Percentiles rank a stretch among this genome's conserved stretches.
phyloP scores from a whole-genome alignment of 225 moss, liverwort and hornwort genomes.

The Neckera pumila region DNA sequence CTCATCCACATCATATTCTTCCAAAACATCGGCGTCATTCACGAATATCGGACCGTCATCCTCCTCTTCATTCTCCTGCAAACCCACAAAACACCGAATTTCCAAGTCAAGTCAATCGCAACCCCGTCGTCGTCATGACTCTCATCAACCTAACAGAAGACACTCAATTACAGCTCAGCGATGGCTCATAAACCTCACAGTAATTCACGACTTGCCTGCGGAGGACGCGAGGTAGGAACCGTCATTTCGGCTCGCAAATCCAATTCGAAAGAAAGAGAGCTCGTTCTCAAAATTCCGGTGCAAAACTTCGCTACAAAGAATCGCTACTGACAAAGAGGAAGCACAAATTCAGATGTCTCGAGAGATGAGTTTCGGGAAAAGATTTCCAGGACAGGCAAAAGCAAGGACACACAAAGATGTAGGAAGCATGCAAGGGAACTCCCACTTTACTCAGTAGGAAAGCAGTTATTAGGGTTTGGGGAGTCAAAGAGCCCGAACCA shows the following conservation, averaged over 20 bases:
- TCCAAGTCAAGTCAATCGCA: neutral
- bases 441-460: neutral
- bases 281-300: neutral
- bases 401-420: neutral
- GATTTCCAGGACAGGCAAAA: neutral
- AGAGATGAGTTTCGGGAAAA: neutral
- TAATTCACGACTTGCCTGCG: constrained; percentile 4
- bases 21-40: constrained; percentile 37
- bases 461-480: neutral
- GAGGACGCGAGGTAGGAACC: constrained; percentile 6
- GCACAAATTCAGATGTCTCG: neutral
- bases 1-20: constrained; percentile 35
- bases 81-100: neutral
- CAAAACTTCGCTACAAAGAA: neutral
- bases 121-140: neutral
- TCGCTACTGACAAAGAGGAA: neutral
- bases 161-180: neutral
- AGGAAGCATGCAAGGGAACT: neutral
- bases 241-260: constrained; percentile 11
- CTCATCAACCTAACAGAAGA: neutral
- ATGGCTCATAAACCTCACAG: neutral
- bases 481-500: neutral
- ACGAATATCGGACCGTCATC: constrained; percentile 29
- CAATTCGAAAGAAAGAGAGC: neutral
- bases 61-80: constrained; percentile 32